These are phyloP conservation scores for Eucalyptus fibrosa DNA, from an alignment of 345 rosid species.

Conservation along the genomic window DNA sequence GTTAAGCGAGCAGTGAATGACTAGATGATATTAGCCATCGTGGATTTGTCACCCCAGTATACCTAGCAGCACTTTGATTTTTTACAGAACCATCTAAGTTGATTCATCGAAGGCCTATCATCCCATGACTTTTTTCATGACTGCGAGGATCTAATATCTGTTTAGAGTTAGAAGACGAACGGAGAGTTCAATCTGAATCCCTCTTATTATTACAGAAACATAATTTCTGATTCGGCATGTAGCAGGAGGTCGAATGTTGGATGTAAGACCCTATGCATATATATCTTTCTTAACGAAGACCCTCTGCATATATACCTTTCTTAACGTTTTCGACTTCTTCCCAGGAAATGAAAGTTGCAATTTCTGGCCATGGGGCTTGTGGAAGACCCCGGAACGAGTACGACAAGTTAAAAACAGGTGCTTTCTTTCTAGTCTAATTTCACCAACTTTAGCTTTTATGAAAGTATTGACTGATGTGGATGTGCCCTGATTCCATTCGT, in stretches of 20 bases:
- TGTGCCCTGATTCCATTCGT: not conserved
- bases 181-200: too few species aligned
- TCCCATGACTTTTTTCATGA: not conserved
- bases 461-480: not conserved
- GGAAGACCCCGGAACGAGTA: not conserved
- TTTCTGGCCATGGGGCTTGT: not conserved
- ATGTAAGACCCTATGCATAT: not conserved
- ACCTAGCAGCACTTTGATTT: not conserved
- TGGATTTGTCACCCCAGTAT: not conserved
- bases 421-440: not conserved
- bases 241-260: not conserved
- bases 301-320: not conserved
- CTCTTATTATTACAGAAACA: not conserved
- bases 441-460: not conserved
- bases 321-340: not conserved
- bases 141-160: not conserved
- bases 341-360: not conserved
- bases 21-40: not conserved
- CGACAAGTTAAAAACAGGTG: not conserved
- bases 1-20: not conserved
- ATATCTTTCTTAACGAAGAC: not conserved
- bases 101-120: not conserved
- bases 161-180: not conserved
- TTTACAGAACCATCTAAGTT: not conserved
- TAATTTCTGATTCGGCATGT: not conserved